Base-by-base conservation (phyloP, 108 stramenopile species). In the Discostella stelligeroides region DNA sequence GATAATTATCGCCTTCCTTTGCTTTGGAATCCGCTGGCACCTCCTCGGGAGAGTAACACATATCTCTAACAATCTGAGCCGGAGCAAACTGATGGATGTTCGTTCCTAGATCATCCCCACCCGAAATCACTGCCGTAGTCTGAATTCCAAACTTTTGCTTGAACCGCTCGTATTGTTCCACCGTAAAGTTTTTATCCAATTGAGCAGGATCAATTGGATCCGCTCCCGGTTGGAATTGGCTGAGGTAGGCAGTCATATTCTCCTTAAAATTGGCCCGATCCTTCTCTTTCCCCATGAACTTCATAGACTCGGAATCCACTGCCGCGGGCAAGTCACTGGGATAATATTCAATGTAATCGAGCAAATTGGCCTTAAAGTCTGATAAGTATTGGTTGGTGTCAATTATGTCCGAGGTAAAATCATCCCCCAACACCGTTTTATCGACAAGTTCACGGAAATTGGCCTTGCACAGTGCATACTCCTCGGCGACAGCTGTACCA, bases 241-340 rank as follows among this genome's bases (percentile, higher is more conserved):
- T 60, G 23, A 94, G 68, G 70, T 94, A 94, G 24, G 92, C 76
- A 48, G 75, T 78, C 80, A 94, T 90, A 68, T 94, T 94, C 54
- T 60, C 70, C 34, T 78, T 75, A 57, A 88, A 94, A 42, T 81
- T 66, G 48, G 89, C 86, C 45, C 88, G 83, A 51, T 94, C 90
- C 73, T 90, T 91, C 61, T 90, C 90, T 82, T 89, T 88, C n/a
- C 86, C 86, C 11, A 82, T 55, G 53, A 94, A 94, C 45, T 88
- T 83, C 54, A 91, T 59, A 24, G 73, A 21, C 42, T 85, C 86
- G 10, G 84, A 43, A 21, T 73, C 70, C 8, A 94, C 92, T 0
- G 92, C 89, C 49, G 89, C 89, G 18, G 89, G 90, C 56, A 84
- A 72, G 48, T 84, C 86, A 39, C 83, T 81, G 61, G 92, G 92